phyloP scores from a whole-genome alignment of 192 early-diverging fungal genomes.

The Diversispora epigaea region DNA sequence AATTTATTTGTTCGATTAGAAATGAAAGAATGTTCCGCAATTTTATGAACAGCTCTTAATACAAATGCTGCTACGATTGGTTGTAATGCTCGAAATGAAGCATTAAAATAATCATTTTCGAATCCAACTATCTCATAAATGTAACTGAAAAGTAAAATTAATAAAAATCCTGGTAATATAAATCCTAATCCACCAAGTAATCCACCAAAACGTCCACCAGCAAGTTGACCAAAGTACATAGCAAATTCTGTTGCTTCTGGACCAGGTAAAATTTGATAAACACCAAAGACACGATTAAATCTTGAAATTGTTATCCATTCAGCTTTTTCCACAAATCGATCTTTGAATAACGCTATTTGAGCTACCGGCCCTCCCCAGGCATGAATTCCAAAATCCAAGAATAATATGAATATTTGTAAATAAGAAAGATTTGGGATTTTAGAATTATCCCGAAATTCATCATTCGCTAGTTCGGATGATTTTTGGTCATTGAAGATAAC shows the following conservation, averaged over 20 bases:
- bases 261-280: constrained; percentile 58
- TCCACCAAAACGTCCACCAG: constrained; percentile 48
- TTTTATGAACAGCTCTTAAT: constrained; percentile 47
- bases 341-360: constrained; percentile 54
- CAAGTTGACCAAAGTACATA: constrained; percentile 53
- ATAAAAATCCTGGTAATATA: constrained; percentile 49
- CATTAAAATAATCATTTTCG: constrained; percentile 52
- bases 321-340: constrained; percentile 43
- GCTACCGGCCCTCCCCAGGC: constrained; percentile 59
- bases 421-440: constrained; percentile 43
- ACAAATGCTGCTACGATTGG: constrained; percentile 59
- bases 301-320: constrained; percentile 49
- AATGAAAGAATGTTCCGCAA: constrained; percentile 48
- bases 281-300: constrained; percentile 56
- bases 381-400: constrained; percentile 45
- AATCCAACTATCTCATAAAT: constrained; percentile 47
- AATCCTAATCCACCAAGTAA: constrained; percentile 52
- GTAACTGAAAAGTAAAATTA: constrained; percentile 46
- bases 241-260: constrained; percentile 59
- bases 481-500: neutral
- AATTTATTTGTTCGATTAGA: constrained; percentile 46
- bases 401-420: constrained; percentile 42
- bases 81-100: constrained; percentile 51
- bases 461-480: neutral
- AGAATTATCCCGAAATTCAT: constrained; percentile 44